phyloP scores from a whole-genome alignment of 345 rosid genomes.

The Lepidium didymum region DNA sequence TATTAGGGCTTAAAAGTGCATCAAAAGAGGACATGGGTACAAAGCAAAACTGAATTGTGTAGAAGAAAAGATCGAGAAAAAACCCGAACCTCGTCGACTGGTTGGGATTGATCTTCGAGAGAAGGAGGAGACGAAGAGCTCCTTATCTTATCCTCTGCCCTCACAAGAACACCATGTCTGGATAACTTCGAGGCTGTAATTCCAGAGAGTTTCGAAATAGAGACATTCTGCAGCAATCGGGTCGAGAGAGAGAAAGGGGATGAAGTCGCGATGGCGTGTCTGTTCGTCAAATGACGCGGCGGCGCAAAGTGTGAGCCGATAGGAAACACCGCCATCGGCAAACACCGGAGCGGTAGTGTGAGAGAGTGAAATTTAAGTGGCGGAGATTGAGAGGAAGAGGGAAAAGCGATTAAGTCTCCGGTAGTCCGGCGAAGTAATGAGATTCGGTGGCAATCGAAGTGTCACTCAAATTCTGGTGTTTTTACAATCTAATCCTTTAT shows the following conservation, averaged over 20 bases:
- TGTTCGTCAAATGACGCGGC: constrained; percentile 25
- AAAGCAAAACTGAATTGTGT: neutral
- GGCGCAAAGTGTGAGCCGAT: constrained; percentile 39
- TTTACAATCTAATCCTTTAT: constrained; percentile 1
- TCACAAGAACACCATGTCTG: constrained; percentile 40
- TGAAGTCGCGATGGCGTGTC: constrained; percentile 20
- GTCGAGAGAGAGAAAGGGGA: constrained; percentile 16
- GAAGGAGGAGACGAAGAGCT: constrained; percentile 39
- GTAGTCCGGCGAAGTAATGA: constrained; percentile 20
- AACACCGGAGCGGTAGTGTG: neutral
- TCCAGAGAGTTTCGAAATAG: constrained; percentile 31
- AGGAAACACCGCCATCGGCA: constrained; percentile 56
- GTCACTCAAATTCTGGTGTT: neutral
- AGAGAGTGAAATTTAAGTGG: neutral
- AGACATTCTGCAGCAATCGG: constrained; percentile 21
- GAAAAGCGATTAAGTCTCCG: neutral
- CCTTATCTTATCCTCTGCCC: constrained; percentile 73
- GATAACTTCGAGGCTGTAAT: constrained; percentile 38
- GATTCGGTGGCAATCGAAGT: neutral
- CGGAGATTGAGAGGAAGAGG: neutral
- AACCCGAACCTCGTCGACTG: constrained; percentile 46
- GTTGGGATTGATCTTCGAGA: constrained; percentile 25
- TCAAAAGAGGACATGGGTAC: neutral
- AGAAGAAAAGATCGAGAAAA: neutral
- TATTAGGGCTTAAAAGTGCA: neutral